Conservation (phyloP, 1,139 yeast genomes). For the Insectozyma bohioensis region DNA sequence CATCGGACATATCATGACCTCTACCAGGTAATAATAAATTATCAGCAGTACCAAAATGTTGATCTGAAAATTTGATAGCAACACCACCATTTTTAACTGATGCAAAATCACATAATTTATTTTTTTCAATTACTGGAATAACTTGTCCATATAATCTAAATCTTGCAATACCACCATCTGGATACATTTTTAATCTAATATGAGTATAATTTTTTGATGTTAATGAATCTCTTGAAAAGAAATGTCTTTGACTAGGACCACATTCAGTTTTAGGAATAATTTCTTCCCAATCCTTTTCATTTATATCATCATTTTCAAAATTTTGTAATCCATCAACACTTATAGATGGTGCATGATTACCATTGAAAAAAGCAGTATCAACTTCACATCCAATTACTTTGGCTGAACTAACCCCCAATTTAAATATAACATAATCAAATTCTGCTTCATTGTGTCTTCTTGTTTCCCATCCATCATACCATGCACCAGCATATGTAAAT, state of each 20-base stretch:
- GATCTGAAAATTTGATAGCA: conserved; percentile 79
- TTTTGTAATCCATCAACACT: conserved; percentile 73
- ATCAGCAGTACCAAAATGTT: conserved; percentile 90
- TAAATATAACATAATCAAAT: conserved; percentile 83
- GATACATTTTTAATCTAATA: conserved; percentile 84
- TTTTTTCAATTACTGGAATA: conserved; percentile 47
- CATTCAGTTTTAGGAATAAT: conserved; percentile 73
- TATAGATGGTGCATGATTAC: conserved; percentile 90
- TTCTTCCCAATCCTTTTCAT: conserved; percentile 55
- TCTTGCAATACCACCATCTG: conserved; percentile 97
- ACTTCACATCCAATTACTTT: conserved; percentile 78
- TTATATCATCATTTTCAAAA: conserved; percentile 25
- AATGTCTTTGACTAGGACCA: conserved; percentile 86
- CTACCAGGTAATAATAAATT: conserved; percentile 89
- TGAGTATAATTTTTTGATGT: conserved; percentile 71
- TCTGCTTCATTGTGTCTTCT: conserved; percentile 83
- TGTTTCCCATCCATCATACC: conserved; percentile 99
- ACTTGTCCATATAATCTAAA: conserved; percentile 87
- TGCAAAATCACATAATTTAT: conserved; percentile 47
- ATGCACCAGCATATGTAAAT: conserved; percentile 85
- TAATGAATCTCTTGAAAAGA: conserved; percentile 57
- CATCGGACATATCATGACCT: conserved; percentile 95
- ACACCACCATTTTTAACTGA: conserved; percentile 87
- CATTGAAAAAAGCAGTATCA: conserved; percentile 90
- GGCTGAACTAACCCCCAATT: conserved; percentile 84